Base-by-base conservation (phyloP, 1,139 yeast species). In the Saccharomyces hybrid region DNA sequence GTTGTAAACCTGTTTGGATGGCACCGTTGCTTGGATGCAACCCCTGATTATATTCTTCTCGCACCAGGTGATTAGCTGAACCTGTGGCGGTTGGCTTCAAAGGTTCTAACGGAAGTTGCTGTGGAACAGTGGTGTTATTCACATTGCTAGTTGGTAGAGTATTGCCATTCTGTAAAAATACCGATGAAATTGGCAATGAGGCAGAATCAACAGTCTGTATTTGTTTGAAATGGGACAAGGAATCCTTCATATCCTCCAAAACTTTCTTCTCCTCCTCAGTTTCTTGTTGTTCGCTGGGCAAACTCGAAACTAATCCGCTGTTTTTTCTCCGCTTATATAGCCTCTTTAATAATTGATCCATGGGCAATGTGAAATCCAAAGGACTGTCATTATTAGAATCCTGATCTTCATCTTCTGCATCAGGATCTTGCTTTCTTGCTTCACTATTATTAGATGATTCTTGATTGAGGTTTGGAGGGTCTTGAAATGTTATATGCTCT, bases 191-290 rank as follows among this genome's bases (percentile, higher is more conserved):
- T 55, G 76, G 77, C 13, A 81, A 74, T 28, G 84, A 79, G 3
- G 82, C 87, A 51, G 85, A 80, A 64, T 85, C 90, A 5, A 83
- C 86, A 7, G 80, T 78, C 55, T 71, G 73, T 56, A 84, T 79
- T 63, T 84, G 81, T 56, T 78, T 82, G 68, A 85, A 85, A 66
- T 83, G 86, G 54, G 81, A 81, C 50, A 84, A 77, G 32, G 85
- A 83, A 8, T 83, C 82, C 59, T 78, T 83, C 84, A 84, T 83
- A 58, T 84, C 91, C 56, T 78, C 77, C 26, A 84, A 70, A 20
- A 81, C 84, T 62, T 83, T 84, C 52, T 75, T 80, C 28, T 73
- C 75, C 50, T 71, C 71, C 41, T 70, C 67, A 2, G 69, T 69
- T 58, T 67, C 73, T 50, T 63, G 68, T 56, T 65, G 69, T 38